Conservation (phyloP, 2,329 filamentous ascomycete species). For the Geoglossum cookeanum region DNA sequence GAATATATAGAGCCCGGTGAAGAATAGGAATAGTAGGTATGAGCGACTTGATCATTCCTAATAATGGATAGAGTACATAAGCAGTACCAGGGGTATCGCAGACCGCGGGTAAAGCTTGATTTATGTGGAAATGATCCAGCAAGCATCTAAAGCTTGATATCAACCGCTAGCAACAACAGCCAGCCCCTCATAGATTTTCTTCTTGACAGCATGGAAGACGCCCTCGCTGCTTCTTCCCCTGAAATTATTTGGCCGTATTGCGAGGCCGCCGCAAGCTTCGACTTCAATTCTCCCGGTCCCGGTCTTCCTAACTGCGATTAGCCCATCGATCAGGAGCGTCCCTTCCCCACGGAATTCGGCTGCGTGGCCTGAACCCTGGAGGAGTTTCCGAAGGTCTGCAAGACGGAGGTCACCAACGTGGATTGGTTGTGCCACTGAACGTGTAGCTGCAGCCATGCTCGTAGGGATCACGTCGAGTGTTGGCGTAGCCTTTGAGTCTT, state of each 20-base stretch:
- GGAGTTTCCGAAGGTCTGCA: constrained; percentile 67
- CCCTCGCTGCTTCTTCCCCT: constrained; percentile 32
- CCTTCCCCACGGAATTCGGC: constrained; percentile 91
- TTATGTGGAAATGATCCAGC: neutral
- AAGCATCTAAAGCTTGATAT: neutral
- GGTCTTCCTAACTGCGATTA: constrained; percentile 75
- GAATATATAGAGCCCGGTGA: neutral
- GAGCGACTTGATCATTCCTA: neutral
- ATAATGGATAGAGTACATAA: neutral
- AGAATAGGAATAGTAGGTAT: neutral
- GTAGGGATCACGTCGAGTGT: constrained; percentile 37
- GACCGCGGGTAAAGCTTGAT: neutral
- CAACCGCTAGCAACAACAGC: constrained; percentile 35
- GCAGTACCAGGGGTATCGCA: neutral
- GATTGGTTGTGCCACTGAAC: constrained; percentile 65
- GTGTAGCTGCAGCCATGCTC: constrained; percentile 49
- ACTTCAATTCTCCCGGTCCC: constrained; percentile 75
- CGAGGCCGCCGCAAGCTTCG: constrained; percentile 48
- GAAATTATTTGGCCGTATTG: constrained; percentile 22
- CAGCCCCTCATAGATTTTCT: constrained; percentile 81
- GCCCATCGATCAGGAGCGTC: constrained; percentile 71
- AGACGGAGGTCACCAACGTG: constrained; percentile 87
- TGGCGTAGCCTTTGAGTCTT: neutral
- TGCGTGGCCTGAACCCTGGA: constrained; percentile 64
- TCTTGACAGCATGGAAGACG: constrained; percentile 74